A percentile compares a stretch with the other conserved stretches of the same genome.
Conservation (phyloP, 208 protist species). For the Angomonas ambiguus region DNA sequence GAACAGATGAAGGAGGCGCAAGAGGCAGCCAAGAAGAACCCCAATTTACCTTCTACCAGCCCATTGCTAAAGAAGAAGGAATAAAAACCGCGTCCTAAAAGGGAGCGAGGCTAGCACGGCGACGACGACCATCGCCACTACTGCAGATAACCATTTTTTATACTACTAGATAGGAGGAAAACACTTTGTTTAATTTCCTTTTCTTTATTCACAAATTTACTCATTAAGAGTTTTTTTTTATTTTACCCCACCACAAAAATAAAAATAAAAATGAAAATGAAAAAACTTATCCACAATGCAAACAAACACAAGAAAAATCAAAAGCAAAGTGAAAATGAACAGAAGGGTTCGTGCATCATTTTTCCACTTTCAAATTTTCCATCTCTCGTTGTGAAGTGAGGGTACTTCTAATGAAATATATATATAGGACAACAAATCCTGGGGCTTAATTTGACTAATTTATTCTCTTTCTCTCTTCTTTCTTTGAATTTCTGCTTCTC, state of each 20-base stretch:
- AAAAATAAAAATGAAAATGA: background rate
- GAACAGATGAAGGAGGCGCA: slow-evolving; percentile 25
- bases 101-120: too few species aligned
- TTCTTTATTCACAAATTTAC: background rate
- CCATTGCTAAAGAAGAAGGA: background rate
- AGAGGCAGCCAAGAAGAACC: slow-evolving; percentile 21
- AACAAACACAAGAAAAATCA: too few species aligned
- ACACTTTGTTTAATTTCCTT: background rate
- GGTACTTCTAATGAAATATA: too few species aligned
- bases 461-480: slow-evolving; percentile 9
- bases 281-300: too few species aligned
- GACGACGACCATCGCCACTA: too few species aligned
- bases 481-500: slow-evolving; percentile 3
- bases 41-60: background rate
- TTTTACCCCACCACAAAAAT: background rate
- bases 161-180: too few species aligned
- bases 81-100: slow-evolving; percentile 11
- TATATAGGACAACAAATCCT: too few species aligned
- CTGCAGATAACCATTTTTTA: too few species aligned
- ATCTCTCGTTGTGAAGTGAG: slow-evolving; percentile 1
- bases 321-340: too few species aligned
- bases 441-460: slow-evolving; percentile 4
- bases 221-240: background rate
- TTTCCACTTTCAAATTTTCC: background rate
- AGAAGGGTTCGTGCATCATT: background rate